Base-by-base conservation (phyloP, 1,139 yeast species). In the Geotrichum phurueaensis region DNA sequence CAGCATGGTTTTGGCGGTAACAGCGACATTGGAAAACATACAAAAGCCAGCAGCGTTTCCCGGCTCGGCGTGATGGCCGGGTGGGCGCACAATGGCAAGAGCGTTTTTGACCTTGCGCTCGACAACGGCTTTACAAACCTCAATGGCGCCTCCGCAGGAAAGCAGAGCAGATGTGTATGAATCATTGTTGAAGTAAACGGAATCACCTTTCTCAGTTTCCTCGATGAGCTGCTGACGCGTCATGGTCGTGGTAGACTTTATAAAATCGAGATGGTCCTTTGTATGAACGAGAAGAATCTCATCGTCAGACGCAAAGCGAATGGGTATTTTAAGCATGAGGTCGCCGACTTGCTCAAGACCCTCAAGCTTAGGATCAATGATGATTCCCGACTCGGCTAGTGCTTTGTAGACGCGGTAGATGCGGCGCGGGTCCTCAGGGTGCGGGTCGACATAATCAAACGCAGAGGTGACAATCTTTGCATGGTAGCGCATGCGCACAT, bases 41-140 rank as follows among this genome's bases (percentile, higher is more conserved):
- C 99, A 95, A 73, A 95, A 95, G 27, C 99, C 99, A 53, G 97
- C 98, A 0, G 99, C 96, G 22, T 91, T 79, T 65, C 90, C 95
- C 0, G 99, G 98, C 70, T 95, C 99, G 0, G 99, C 98, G 71
- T 95, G 99, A 75, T 95, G 99, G 1, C 99, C 99, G 0, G 99
- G 99, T 0, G 99, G 99, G 66, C 99, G 83, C 15, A 95, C 97
- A 15, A 95, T 89, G 0, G 99, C 99, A 61, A 95, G 73, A 0
- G 97, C 87, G 71, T 95, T 95, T 70, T 91, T 91, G 36, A 92
- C 98, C 62, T 80, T 78, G 1, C 97, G 96, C 72, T 92, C 98
- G 12, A 94, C 87, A 22, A 95, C 99, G 0, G 98, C 97, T 67
- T 85, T 84, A 73, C 98, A 92, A 0, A 97, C 96, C 73, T 94